Evolutionary conservation across 345 rosid genomes (phyloP).

Genomic region (Moricandia moricandioides): DNA sequence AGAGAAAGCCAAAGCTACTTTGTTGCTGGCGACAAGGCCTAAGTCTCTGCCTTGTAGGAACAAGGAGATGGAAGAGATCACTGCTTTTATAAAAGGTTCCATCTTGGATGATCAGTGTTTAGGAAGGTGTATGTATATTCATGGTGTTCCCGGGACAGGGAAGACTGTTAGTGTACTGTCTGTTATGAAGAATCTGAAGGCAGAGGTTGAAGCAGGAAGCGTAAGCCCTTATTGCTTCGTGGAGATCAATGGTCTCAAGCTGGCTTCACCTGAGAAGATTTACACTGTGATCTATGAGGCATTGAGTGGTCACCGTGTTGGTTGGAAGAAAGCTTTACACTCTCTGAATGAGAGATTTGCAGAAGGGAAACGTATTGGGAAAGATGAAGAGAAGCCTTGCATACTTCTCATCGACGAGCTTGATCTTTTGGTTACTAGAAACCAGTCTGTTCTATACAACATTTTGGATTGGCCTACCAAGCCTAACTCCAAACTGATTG

Average conservation of each 20-base stretch:
- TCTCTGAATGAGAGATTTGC: conserved; percentile 77
- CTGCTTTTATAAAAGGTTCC: conserved; percentile 74
- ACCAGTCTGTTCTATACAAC: conserved; percentile 87
- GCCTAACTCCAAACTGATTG: conserved; percentile 77
- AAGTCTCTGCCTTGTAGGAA: conserved; percentile 85
- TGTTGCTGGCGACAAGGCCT: conserved; percentile 77
- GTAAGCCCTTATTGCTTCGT: conserved; percentile 80
- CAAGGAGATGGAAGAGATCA: conserved; percentile 93
- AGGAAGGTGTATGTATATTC: conserved; percentile 89
- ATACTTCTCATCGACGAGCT: conserved; percentile 96
- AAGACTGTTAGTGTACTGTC: conserved; percentile 90
- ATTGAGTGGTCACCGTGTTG: conserved; percentile 80
- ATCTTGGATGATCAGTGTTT: conserved; percentile 84
- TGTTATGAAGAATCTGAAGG: conserved; percentile 74
- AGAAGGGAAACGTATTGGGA: conserved; percentile 56
- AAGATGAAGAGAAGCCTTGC: conserved; percentile 69
- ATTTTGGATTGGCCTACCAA: conserved; percentile 96
- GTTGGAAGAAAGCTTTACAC: conserved; percentile 91
- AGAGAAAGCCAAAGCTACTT: conserved; percentile 81
- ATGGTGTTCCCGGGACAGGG: conserved; percentile 99
- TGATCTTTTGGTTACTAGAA: conserved; percentile 93
- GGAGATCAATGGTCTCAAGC: conserved; percentile 89
- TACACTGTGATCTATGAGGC: conserved; percentile 90
- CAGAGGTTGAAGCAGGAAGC: conserved; percentile 80
- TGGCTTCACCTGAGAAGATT: conserved; percentile 90